Base-by-base conservation (phyloP, 1,139 yeast genomes). In the Kodamaea ohmeri region DNA sequence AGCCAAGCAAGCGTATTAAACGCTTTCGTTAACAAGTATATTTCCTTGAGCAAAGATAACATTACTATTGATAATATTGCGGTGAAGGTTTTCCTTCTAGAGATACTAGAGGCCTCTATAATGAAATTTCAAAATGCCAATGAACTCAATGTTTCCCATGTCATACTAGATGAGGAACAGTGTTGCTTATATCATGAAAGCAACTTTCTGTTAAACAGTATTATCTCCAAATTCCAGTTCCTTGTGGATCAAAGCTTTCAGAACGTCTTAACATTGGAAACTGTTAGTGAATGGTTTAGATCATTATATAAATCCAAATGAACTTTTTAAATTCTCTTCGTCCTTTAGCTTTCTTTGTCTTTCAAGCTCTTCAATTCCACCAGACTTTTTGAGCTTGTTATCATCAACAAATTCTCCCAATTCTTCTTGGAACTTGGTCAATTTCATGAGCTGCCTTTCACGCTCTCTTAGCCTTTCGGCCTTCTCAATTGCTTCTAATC, bases 361-460 rank as follows among this genome's bases (percentile, higher is more conserved):
- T 51, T 90, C 97, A 14, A 87, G 66, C 50, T 89, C 97, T 43
- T 83, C 94, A 27, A 89, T 74, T 2, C 97, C 97, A 3, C 97
- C 97, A 21, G 88, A 78, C 47, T 78, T 83, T 53, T 85, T 87
- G 42, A 89, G 68, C 52, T 75, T 83, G 26, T 76, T 73, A 37
- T 82, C 92, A 7, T 72, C 89, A 4, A 90, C 96, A 67, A 88
- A 90, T 27, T 78, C 84, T 1, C 83, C 95, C n/a, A 90, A 65
- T 53, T 90, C 97, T 48, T 84, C 89, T 56, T 84, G 88, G 52
- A 90, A 90, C 42, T 81, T 83, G 46, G 79, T 81, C 29, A 67
- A 53, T 35, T 71, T 67, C 49, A 78, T 63, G 48, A 81, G 62
- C 47, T 76, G 81, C 42, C 78, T 73, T 53, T 88, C 95, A 48